These are phyloP conservation scores for Gracilaria gracilis DNA, from an alignment of 23 red algal genomes.

Conservation along the genomic window DNA sequence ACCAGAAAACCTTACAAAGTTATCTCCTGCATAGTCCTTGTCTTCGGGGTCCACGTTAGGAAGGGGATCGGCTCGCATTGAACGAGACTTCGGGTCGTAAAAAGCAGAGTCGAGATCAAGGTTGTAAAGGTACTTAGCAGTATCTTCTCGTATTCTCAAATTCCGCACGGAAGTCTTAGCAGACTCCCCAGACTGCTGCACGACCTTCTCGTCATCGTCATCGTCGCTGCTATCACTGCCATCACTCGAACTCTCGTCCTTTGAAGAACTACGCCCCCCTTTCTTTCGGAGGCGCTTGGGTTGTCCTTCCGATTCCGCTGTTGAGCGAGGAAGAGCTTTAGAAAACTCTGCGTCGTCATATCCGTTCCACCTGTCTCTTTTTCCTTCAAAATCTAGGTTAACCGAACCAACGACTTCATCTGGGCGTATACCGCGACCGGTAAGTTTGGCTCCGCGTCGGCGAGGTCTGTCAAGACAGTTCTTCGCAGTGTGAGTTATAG, in stretches of 20 bases:
- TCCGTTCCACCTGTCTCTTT: slow-evolving; percentile 92
- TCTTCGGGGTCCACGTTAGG: slow-evolving; percentile 82
- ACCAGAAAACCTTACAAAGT: slow-evolving; percentile 84
- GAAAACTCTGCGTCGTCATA: slow-evolving; percentile 78
- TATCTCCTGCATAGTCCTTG: slow-evolving; percentile 95
- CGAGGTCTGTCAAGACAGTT: slow-evolving; percentile 90
- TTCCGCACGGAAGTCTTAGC: slow-evolving; percentile 75
- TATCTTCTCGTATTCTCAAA: slow-evolving; percentile 93
- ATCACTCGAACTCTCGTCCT: not conserved
- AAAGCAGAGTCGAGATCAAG: slow-evolving; percentile 89
- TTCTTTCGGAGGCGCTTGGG: slow-evolving; percentile 24
- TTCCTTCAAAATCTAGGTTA: slow-evolving; percentile 86
- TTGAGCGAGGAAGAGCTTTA: slow-evolving; percentile 29
- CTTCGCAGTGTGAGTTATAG: slow-evolving; percentile 74
- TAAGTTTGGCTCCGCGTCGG: slow-evolving; percentile 66
- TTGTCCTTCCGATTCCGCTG: slow-evolving; percentile 27
- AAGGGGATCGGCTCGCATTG: slow-evolving; percentile 89
- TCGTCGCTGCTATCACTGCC: slow-evolving; percentile 44
- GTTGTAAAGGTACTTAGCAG: slow-evolving; percentile 92
- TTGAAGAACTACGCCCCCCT: not conserved
- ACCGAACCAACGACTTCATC: slow-evolving; percentile 79
- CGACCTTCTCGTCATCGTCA: slow-evolving; percentile 62
- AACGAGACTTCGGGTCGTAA: slow-evolving; percentile 95
- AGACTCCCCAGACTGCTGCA: slow-evolving; percentile 77
- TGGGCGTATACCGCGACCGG: slow-evolving; percentile 47